Base-by-base conservation (phyloP, 2,329 filamentous ascomycete species). In the Colletotrichum camelliae region DNA sequence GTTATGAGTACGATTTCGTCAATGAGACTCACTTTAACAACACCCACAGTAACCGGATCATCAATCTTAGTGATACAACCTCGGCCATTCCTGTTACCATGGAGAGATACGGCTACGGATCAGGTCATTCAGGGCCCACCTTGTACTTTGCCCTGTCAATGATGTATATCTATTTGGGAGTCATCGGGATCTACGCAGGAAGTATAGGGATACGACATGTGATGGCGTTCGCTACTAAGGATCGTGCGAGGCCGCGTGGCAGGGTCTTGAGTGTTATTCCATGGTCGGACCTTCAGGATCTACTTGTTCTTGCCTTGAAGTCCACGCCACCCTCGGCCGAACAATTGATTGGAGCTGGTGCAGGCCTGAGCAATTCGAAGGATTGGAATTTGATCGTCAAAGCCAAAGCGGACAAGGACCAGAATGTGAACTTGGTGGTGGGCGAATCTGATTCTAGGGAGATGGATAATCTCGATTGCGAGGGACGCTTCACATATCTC, bases 221-320 rank as follows among this genome's bases (percentile, higher is more conserved):
- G 2, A 24, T 67, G 15, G 37, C 52, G 4, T 7, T n/a, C 3
- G 3, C 5, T 29, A 73, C 2, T 9, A 31, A 8, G 7, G 21
- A 60, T 2, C 18, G 37, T 21, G 13, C 31, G 2, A 13, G 24
- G 4, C 55, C 24, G 37, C 29, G n/a, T 4, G 10, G 55, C 4
- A 31, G 52, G 4, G 16, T 73, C 1, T 16, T 48, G 27, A 74
- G 70, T 9, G 24, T 74, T 13, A 35, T 65, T 12, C 57, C 74
- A 3, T 69, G 74, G 74, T 29, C 64, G 2, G 74, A 76, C 21
- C 18, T 76, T 13, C 64, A 76, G 21, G 74, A 68, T 7, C 31
- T 76, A 24, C 15, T 76, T 4, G 16, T 76, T 16, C 37, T 65
- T 2, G 70, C 39, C 8, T 35, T 76, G 4, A 57, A 33, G 5